Percentiles rank a stretch among this genome's conserved stretches.
These are phyloP conservation scores for Tubosaeta sp. DNA, from an alignment of 768 basidiomycete genomes.

Conservation along the genomic window DNA sequence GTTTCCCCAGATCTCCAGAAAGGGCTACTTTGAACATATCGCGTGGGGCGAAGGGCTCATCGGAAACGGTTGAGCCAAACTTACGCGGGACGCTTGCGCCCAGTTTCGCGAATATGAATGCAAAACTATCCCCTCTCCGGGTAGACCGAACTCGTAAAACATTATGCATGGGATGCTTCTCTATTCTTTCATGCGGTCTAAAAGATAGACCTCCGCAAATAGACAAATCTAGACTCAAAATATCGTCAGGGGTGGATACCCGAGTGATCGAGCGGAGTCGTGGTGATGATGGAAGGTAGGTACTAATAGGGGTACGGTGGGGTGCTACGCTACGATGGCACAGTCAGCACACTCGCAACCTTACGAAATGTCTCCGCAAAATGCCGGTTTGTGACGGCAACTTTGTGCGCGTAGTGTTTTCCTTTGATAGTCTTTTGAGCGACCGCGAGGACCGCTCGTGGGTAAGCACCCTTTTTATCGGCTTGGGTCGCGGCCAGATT, in stretches of 20 bases:
- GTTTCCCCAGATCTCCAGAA: neutral
- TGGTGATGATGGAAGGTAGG: no score
- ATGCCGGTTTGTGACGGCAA: neutral
- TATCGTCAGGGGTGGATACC: neutral
- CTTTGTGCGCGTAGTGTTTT: neutral
- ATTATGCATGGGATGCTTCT: neutral
- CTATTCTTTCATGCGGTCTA: neutral
- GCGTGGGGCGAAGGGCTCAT: neutral
- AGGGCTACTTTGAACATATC: neutral
- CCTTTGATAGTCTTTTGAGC: no score
- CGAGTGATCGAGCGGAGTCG: neutral
- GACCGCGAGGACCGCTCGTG: no score
- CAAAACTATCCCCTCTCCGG: neutral
- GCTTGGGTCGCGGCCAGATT: neutral
- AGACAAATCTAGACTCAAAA: neutral
- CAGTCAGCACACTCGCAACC: neutral
- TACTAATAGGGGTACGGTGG: no score
- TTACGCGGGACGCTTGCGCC: neutral
- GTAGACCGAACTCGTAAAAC: neutral
- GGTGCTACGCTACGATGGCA: no score
- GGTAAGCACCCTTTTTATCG: no score
- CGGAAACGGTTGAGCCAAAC: neutral
- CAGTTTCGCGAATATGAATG: neutral
- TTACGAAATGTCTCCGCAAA: neutral
- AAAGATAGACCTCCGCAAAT: neutral